Conservation (phyloP, 1,284 basidiomycete genomes). For the Mycosarcoma maydis region DNA sequence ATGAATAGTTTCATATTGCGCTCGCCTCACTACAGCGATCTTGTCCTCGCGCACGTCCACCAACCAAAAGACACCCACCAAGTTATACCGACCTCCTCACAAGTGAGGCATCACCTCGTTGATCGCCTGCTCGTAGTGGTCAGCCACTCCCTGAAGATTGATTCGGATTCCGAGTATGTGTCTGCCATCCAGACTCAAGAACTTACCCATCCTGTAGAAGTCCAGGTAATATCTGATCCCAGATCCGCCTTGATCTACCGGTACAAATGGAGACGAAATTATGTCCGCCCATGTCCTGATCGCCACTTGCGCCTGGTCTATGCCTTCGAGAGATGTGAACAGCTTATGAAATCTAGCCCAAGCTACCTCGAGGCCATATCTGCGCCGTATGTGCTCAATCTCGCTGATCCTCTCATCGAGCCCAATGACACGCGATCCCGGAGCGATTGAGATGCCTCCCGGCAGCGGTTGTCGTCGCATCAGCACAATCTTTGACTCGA, state of each 20-base stretch:
- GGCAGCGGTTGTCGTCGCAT: background rate
- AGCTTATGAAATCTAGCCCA: slow-evolving; percentile 16
- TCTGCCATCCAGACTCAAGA: slow-evolving; percentile 18
- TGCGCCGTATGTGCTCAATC: slow-evolving; percentile 9
- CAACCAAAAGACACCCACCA: no score
- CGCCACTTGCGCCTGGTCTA: background rate
- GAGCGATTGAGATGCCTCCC: background rate
- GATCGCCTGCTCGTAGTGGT: slow-evolving; percentile 8
- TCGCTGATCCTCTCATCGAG: slow-evolving; percentile 8
- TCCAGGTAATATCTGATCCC: slow-evolving; percentile 9
- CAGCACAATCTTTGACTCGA: background rate
- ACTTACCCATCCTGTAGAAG: slow-evolving; percentile 6
- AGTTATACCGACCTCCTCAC: no score
- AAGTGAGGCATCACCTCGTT: background rate
- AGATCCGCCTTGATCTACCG: background rate
- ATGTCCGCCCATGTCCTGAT: slow-evolving; percentile 17
- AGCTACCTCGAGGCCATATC: slow-evolving; percentile 7
- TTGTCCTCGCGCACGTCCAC: no score
- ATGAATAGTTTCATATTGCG: no score
- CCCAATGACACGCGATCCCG: slow-evolving; percentile 1
- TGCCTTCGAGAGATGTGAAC: slow-evolving; percentile 2
- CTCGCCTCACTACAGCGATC: no score
- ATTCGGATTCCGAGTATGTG: slow-evolving; percentile 6
- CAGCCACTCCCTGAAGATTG: slow-evolving; percentile 1
- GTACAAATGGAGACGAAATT: background rate